Evolutionary conservation across 768 basidiomycete species (phyloP).

Genomic region (Rhodotorula toruloides): DNA sequence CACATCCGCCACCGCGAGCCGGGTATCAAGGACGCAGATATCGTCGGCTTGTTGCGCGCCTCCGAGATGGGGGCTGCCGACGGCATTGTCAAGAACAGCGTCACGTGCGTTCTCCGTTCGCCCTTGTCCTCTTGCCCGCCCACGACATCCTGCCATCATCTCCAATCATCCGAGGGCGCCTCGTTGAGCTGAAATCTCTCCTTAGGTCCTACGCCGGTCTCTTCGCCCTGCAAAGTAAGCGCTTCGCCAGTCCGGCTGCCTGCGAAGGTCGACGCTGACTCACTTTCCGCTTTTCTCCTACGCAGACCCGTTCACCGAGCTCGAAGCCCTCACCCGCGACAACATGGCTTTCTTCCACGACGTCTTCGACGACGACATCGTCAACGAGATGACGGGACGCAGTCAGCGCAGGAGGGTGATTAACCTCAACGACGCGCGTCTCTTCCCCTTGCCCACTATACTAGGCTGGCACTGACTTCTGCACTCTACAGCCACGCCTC

Average conservation of each 20-base stretch:
- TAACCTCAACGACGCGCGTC: constrained; percentile 7
- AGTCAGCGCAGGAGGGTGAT: constrained; percentile 4
- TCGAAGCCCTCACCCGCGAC: constrained; percentile 31
- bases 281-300: neutral
- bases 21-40: constrained; percentile 24
- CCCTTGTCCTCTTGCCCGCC: no score
- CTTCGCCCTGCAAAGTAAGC: constrained; percentile 25
- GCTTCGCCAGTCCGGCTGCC: neutral
- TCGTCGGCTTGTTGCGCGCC: constrained; percentile 24
- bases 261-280: no score
- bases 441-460: neutral
- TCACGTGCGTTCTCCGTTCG: constrained; percentile 17
- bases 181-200: neutral
- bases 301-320: constrained; percentile 34
- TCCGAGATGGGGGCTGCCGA: constrained; percentile 32
- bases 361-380: constrained; percentile 32
- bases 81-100: constrained; percentile 14
- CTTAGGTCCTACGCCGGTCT: constrained; percentile 31
- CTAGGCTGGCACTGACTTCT: no score
- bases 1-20: constrained; percentile 28
- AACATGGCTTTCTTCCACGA: constrained; percentile 31
- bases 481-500: no score
- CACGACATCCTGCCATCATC: no score
- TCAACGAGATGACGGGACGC: constrained; percentile 22
- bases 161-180: no score